Conservation (phyloP, 2,329 filamentous ascomycete species). For the Ciborinia camelliae region DNA sequence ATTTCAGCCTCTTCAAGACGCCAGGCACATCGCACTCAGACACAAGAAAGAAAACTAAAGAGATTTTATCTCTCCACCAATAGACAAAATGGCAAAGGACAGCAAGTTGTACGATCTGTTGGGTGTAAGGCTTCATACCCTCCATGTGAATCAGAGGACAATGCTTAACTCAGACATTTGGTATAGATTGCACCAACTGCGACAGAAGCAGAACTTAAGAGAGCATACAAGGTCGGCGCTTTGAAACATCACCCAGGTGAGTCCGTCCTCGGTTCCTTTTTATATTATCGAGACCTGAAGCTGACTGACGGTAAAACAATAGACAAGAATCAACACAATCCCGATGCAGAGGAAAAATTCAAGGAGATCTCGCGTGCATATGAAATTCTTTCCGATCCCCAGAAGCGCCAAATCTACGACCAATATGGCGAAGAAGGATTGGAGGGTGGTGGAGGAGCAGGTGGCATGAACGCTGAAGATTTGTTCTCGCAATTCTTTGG, state of each 20-base stretch:
- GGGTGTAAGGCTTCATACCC: constrained; percentile 55
- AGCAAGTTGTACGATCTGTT: constrained; percentile 76
- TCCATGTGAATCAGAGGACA: constrained; percentile 11
- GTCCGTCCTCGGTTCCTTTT: constrained; percentile 34
- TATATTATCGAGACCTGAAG: neutral
- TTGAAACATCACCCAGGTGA: constrained; percentile 81
- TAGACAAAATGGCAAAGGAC: constrained; percentile 68
- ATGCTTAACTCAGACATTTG: constrained; percentile 34
- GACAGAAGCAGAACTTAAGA: constrained; percentile 84
- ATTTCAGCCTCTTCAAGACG: neutral
- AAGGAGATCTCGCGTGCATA: constrained; percentile 96
- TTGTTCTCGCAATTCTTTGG: constrained; percentile 97
- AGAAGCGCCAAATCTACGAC: constrained; percentile 91
- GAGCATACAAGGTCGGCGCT: constrained; percentile 80
- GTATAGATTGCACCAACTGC: constrained; percentile 71
- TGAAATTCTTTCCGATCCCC: constrained; percentile 85
- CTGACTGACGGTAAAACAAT: constrained; percentile 12
- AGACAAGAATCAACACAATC: constrained; percentile 98
- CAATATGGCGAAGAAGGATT: constrained; percentile 97
- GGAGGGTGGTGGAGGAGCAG: constrained; percentile 75
- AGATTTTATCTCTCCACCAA: neutral
- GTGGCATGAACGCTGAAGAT: constrained; percentile 93
- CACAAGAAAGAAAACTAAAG: neutral
- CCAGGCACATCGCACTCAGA: neutral
- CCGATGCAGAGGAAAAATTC: constrained; percentile 93